Evolutionary conservation across 1,284 basidiomycete genomes (phyloP).

Genomic region (Polyporus tsugae): DNA sequence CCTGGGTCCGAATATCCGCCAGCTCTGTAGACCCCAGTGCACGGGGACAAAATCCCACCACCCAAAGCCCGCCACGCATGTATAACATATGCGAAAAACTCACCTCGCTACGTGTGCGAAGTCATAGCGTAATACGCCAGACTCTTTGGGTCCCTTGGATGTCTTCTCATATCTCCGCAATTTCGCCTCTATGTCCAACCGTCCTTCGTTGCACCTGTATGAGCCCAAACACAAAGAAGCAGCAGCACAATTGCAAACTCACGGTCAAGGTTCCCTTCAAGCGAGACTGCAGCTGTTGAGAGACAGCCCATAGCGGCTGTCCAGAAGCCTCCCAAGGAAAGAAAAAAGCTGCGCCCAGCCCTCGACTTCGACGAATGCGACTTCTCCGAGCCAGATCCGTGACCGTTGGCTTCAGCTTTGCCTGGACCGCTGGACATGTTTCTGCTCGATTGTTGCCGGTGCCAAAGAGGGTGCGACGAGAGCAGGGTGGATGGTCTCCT

Average conservation of each 20-base stretch:
- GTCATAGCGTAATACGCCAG: slow-evolving; percentile 38
- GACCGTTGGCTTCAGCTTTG: neutral
- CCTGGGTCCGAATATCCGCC: neutral
- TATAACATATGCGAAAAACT: neutral
- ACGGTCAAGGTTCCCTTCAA: slow-evolving; percentile 21
- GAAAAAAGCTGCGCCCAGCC: slow-evolving; percentile 5
- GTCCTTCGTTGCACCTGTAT: slow-evolving; percentile 1
- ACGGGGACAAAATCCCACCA: too few species aligned
- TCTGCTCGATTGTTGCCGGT: neutral
- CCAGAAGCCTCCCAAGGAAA: slow-evolving; percentile 7
- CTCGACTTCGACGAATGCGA: neutral
- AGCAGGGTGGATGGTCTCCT: neutral
- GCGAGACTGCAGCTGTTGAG: slow-evolving; percentile 20
- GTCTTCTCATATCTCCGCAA: slow-evolving; percentile 29
- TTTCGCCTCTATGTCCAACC: slow-evolving; percentile 24
- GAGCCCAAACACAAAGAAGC: neutral
- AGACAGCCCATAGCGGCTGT: slow-evolving; percentile 14
- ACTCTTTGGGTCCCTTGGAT: slow-evolving; percentile 13
- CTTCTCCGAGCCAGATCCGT: neutral
- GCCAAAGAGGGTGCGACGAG: neutral
- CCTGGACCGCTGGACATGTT: neutral
- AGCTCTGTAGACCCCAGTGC: too few species aligned
- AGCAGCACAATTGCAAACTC: neutral
- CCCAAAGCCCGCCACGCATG: too few species aligned
- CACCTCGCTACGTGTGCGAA: slow-evolving; percentile 37